These are phyloP conservation scores for Nitzschia sp. DNA, from an alignment of 108 stramenopile genomes.

Conservation along the genomic window DNA sequence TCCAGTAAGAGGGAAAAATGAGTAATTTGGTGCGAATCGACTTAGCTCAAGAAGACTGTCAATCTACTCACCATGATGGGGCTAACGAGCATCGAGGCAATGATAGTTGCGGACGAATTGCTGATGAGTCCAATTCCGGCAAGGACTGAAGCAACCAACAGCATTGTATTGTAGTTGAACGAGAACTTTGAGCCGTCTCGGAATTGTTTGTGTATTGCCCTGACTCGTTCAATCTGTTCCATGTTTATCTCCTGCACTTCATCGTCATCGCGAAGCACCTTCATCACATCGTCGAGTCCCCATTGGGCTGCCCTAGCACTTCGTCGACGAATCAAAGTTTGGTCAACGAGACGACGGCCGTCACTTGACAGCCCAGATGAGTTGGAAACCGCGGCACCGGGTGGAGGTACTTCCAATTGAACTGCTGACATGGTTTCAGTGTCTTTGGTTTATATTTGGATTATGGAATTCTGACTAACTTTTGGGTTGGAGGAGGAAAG, in stretches of 20 bases:
- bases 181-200: slow-evolving; percentile 17
- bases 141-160: slow-evolving; percentile 68
- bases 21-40: background rate
- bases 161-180: slow-evolving; percentile 48
- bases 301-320: background rate
- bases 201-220: slow-evolving; percentile 35
- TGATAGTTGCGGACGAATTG: slow-evolving; percentile 70
- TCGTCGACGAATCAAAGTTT: background rate
- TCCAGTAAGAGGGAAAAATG: background rate
- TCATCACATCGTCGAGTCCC: background rate
- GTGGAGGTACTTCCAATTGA: no score
- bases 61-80: background rate
- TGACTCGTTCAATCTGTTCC: slow-evolving; percentile 46
- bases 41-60: background rate
- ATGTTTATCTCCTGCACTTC: slow-evolving; percentile 7
- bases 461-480: no score
- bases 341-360: background rate
- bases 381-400: no score
- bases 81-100: slow-evolving; percentile 87
- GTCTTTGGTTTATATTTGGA: no score
- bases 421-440: no score
- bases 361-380: no score
- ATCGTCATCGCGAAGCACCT: background rate
- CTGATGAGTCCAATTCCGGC: slow-evolving; percentile 69
- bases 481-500: no score